A percentile compares a stretch with the other conserved stretches of the same genome.
These are phyloP conservation scores for Ogataea populi-albae DNA, from an alignment of 805 yeast species.

Conservation along the genomic window DNA sequence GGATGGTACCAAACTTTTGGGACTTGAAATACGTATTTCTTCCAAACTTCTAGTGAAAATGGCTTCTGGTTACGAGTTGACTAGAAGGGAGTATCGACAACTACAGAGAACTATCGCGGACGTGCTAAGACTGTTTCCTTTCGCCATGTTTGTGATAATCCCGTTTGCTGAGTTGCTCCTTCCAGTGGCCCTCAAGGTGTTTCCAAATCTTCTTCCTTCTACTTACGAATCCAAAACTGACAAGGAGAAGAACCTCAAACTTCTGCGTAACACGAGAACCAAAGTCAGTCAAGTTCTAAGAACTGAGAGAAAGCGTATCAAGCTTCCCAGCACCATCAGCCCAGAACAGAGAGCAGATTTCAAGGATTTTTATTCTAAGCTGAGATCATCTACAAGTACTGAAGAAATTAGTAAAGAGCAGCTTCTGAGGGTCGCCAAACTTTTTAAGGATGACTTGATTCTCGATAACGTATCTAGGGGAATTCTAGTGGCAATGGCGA, in stretches of 20 bases:
- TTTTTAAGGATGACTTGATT: constrained; percentile 91
- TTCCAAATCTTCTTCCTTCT: constrained; percentile 91
- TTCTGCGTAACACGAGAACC: constrained; percentile 56
- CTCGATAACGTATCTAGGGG: constrained; percentile 90
- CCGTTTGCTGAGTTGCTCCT: constrained; percentile 94
- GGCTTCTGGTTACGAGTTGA: constrained; percentile 85
- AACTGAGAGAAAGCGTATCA: constrained; percentile 71
- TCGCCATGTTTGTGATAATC: constrained; percentile 80
- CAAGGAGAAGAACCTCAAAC: constrained; percentile 51
- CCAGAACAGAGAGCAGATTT: constrained; percentile 75
- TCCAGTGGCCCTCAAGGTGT: constrained; percentile 82
- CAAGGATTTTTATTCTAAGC: constrained; percentile 68
- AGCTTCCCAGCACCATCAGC: constrained; percentile 59
- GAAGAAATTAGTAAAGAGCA: constrained; percentile 61
- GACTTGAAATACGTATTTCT: constrained; percentile 82
- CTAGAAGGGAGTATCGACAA: constrained; percentile 87
- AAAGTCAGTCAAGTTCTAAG: constrained; percentile 61
- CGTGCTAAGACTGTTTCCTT: constrained; percentile 83
- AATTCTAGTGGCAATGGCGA: constrained; percentile 88
- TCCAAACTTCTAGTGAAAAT: constrained; percentile 76
- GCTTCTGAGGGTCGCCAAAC: constrained; percentile 73
- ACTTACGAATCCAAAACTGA: constrained; percentile 72
- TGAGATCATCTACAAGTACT: constrained; percentile 53
- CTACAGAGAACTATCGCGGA: constrained; percentile 84
- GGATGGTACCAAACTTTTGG: constrained; percentile 90